Percentiles rank a stretch among this genome's conserved stretches.
These are phyloP conservation scores for Candolleomyces efflorescens DNA, from an alignment of 768 basidiomycete genomes.

Conservation along the genomic window DNA sequence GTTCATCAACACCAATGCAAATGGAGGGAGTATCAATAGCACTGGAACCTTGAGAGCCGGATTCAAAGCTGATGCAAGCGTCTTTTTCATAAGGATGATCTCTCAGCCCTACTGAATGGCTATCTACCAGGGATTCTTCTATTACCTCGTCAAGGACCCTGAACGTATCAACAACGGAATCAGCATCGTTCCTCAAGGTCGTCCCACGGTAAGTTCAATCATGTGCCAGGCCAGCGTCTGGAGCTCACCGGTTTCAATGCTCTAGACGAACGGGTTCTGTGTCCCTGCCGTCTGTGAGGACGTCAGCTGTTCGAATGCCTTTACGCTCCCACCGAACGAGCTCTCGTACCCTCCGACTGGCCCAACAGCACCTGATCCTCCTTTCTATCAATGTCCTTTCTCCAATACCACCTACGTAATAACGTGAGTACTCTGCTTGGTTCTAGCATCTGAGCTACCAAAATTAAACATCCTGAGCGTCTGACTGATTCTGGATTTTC, in stretches of 20 bases:
- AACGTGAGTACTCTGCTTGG: not conserved
- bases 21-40: slow-evolving; percentile 12
- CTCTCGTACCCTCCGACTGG: slow-evolving; percentile 16
- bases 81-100: not conserved
- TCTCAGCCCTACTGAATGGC: no score
- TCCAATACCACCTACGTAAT: slow-evolving; percentile 1
- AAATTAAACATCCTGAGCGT: not conserved
- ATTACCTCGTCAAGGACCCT: slow-evolving; percentile 14
- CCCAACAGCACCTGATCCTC: slow-evolving; percentile 13
- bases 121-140: not conserved
- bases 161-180: slow-evolving; percentile 23
- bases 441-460: not conserved
- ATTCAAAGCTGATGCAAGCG: not conserved
- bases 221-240: not conserved
- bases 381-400: slow-evolving; percentile 19
- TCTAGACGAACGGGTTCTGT: slow-evolving; percentile 17
- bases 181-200: slow-evolving; percentile 17
- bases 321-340: slow-evolving; percentile 17
- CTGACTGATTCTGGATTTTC: not conserved
- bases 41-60: slow-evolving; percentile 12
- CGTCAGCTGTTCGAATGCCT: slow-evolving; percentile 19
- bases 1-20: slow-evolving; percentile 14
- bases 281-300: slow-evolving; percentile 14
- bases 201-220: not conserved
- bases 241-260: no score